phyloP scores from a whole-genome alignment of 2,329 filamentous ascomycete species.

The Nannizzia gypsea region DNA sequence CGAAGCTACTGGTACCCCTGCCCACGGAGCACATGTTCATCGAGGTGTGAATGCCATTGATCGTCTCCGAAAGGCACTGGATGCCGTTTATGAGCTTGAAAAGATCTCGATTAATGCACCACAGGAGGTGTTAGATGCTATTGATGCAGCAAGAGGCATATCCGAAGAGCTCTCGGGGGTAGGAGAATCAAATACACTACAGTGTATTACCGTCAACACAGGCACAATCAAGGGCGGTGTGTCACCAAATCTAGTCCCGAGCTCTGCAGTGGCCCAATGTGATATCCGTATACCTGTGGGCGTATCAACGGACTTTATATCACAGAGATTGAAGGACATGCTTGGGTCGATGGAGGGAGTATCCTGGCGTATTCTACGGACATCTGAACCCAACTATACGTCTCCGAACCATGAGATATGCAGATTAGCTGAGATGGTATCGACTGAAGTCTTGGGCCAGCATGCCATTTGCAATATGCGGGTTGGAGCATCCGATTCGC shows the following conservation, averaged over 20 bases:
- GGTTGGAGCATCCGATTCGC: conserved; percentile 10
- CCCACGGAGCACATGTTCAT: conserved; percentile 12
- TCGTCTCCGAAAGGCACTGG: conserved; percentile 9
- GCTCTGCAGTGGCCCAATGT: conserved; percentile 8
- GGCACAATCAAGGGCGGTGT: conserved; percentile 10
- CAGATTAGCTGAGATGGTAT: conserved; percentile 3
- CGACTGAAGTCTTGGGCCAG: conserved; percentile 5
- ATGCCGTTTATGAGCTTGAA: conserved; percentile 10
- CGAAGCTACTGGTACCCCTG: conserved; percentile 8
- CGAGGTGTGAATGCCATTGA: conserved; percentile 10
- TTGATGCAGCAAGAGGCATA: conserved; percentile 1
- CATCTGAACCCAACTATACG: conserved; percentile 10
- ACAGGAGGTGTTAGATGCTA: conserved; percentile 6
- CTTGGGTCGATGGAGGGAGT: conserved; percentile 11
- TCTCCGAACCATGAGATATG: conserved; percentile 10
- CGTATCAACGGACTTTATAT: conserved; percentile 4
- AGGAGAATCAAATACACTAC: conserved; percentile 9
- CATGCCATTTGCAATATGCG: conserved; percentile 8
- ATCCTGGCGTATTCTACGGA: conserved; percentile 7
- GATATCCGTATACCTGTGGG: conserved; percentile 12
- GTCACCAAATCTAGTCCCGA: conserved; percentile 11
- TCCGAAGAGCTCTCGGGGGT: conserved; percentile 9
- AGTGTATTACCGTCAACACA: conserved; percentile 10
- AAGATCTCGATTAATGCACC: conserved; percentile 5
- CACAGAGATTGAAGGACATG: not conserved